Conservation (phyloP, 2,329 filamentous ascomycete genomes). For the Neonectria punicea region DNA sequence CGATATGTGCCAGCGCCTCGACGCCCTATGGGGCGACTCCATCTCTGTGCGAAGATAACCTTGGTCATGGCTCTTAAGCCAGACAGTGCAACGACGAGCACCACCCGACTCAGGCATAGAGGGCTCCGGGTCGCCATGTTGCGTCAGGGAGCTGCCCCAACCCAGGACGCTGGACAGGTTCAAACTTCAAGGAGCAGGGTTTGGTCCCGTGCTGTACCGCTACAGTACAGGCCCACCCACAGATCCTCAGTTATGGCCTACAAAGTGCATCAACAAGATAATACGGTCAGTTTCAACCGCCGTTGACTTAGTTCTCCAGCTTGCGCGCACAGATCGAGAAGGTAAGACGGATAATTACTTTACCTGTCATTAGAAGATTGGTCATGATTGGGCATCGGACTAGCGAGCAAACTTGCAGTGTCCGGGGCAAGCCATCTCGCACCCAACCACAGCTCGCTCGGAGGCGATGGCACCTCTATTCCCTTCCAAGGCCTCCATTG, state of each 20-base stretch:
- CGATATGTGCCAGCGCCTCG: not conserved
- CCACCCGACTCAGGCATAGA: not conserved
- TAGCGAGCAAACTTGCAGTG: conserved; percentile 20
- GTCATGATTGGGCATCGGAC: conserved; percentile 9
- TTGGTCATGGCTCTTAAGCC: conserved; percentile 3
- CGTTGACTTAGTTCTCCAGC: not conserved
- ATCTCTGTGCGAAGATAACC: not conserved
- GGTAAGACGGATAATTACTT: too few relatives aligned
- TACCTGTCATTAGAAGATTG: conserved; percentile 15
- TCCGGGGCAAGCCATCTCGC: conserved; percentile 14
- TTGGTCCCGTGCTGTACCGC: not conserved
- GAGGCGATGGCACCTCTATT: conserved; percentile 4
- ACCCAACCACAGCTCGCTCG: conserved; percentile 14
- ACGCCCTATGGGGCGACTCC: conserved; percentile 20
- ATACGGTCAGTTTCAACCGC: not conserved
- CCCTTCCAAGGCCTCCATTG: not conserved
- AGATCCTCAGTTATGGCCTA: not conserved
- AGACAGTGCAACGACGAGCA: not conserved
- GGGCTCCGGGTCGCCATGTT: not conserved
- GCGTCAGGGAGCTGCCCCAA: not conserved
- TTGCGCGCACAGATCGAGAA: not conserved
- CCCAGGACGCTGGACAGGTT: not conserved
- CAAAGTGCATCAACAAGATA: not conserved
- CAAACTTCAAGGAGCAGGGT: not conserved
- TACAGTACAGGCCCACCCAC: not conserved